Base-by-base conservation (phyloP, 495 filamentous ascomycete genomes). In the Penicillium psychrofluorescens region DNA sequence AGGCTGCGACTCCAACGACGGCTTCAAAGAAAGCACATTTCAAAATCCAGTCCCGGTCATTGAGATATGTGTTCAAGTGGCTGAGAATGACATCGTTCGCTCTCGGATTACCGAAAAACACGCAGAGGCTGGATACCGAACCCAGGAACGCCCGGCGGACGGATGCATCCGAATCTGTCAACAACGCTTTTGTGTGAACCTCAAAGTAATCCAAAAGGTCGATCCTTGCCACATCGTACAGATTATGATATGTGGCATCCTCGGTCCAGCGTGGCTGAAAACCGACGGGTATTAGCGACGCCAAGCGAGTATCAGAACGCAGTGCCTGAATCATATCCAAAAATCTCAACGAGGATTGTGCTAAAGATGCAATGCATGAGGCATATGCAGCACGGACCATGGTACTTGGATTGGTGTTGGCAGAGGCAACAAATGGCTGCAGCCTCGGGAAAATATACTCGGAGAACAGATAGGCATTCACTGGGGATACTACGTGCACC, bases 11-110 rank as follows among this genome's bases (percentile, higher is more conserved):
- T 8, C 90, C 90, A 13, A 96, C 86, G 13, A 97, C 90, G 0
- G 90, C 87, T 49, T 95, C 88, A 50, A 99, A 95, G 58, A 97
- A 97, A 13, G 94, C 89, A 56, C 88, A 95, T 60, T 95, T 95
- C 15, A 99, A 68, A 59, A 88, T 86, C 94, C 94, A 99, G 56
- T 97, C 90, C 42, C 81, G 78, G 54, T 96, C 94, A 52, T 99
- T 99, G 7, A 99, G 73, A 52, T 99, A 99, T 0, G 94, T 99
- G 57, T 97, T 99, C 15, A 99, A 68, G 60, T 99, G 92, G 32
- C 88, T 94, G 5, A 97, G 67, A 32, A 99, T 84, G 11, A 97
- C 87, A 55, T 99, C 94, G 56, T 90, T 97, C 3, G 92, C 83
- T 56, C 88, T 85, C 15, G 80, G 63, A 40, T 81, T 90, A 11